Conservation (phyloP, 2,329 filamentous ascomycete species). For the Chaetomium sp. region DNA sequence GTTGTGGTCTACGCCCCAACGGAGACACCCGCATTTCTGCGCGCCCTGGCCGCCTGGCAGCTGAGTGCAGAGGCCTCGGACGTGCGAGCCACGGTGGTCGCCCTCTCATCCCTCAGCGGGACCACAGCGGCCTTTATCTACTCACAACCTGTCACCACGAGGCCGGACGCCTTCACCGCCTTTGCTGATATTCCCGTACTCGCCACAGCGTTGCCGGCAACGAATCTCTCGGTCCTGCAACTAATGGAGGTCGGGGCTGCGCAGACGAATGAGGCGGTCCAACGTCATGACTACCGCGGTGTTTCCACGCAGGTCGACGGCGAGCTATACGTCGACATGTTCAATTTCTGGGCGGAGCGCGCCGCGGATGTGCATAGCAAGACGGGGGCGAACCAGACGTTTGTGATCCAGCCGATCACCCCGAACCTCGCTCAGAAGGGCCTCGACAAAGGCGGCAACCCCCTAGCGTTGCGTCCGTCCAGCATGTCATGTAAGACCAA, state of each 20-base stretch:
- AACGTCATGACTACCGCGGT: slow-evolving; percentile 16
- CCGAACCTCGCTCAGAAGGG: not conserved
- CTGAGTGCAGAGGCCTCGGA: not conserved
- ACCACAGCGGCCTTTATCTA: not conserved
- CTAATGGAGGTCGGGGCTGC: not conserved
- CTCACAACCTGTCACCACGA: not conserved
- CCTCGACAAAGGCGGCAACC: not conserved
- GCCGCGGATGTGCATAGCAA: not conserved
- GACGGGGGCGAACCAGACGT: slow-evolving; percentile 10
- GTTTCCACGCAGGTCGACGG: slow-evolving; percentile 2
- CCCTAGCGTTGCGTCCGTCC: not conserved
- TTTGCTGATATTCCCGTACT: not conserved
- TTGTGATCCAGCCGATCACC: not conserved
- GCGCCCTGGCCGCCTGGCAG: not conserved
- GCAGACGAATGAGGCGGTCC: not conserved
- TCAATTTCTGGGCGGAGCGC: slow-evolving; percentile 9
- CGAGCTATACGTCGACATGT: slow-evolving; percentile 2
- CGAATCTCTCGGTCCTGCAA: not conserved
- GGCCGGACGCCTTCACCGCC: not conserved
- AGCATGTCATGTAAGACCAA: no score
- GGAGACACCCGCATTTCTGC: not conserved
- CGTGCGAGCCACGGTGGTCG: not conserved
- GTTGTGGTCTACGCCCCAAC: not conserved
- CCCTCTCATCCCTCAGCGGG: not conserved
- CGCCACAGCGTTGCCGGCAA: not conserved